Conservation (phyloP, 345 rosid species). For the Hibiscus trionum region DNA sequence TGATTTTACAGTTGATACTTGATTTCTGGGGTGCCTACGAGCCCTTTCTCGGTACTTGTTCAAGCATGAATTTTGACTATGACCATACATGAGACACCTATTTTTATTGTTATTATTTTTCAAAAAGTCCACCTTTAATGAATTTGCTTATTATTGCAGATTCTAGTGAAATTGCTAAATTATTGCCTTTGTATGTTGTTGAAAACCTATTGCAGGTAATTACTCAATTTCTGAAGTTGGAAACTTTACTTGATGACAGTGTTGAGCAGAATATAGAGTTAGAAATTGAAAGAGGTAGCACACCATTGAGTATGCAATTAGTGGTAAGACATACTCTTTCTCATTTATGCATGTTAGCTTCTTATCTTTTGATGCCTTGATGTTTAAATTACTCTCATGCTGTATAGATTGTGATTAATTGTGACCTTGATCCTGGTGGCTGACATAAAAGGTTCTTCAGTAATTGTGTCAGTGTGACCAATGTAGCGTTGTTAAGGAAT, state of each 20-base stretch:
- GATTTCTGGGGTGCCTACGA: not conserved
- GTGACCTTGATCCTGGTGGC: not conserved
- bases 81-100: not conserved
- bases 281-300: slow-evolving; percentile 89
- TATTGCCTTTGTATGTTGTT: slow-evolving; percentile 14
- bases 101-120: not conserved
- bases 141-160: not conserved
- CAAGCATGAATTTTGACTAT: not conserved
- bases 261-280: slow-evolving; percentile 54
- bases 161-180: not conserved
- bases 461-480: not conserved
- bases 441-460: not conserved
- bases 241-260: slow-evolving; percentile 71
- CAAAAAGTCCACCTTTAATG: not conserved
- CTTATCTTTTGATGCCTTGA: not conserved
- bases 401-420: not conserved
- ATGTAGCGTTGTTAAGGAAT: not conserved
- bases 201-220: slow-evolving; percentile 49
- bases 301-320: slow-evolving; percentile 47
- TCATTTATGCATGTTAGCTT: not conserved
- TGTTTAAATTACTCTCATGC: not conserved
- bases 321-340: slow-evolving; percentile 44
- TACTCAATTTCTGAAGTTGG: slow-evolving; percentile 79
- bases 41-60: not conserved
- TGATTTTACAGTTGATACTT: not conserved